Conservation (phyloP, 2,329 filamentous ascomycete genomes). For the Stemphylium vesicarium region DNA sequence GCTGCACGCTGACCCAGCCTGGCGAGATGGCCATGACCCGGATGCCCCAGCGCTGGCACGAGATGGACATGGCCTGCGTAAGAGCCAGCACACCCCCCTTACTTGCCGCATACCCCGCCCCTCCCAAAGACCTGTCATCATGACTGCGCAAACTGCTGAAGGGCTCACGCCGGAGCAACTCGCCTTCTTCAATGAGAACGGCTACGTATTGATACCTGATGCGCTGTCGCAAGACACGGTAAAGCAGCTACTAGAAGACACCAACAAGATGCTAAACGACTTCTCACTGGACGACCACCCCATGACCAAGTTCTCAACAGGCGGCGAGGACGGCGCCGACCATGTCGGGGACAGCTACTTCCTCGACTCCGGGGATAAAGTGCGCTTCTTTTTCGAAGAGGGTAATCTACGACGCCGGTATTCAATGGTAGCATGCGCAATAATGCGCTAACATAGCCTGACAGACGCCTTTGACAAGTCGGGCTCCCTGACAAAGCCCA, state of each 20-base stretch:
- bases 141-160: conserved; percentile 26
- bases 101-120: conserved; percentile 56
- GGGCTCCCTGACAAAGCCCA: conserved; percentile 75
- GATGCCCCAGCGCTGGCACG: conserved; percentile 51
- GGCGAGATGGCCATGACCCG: conserved; percentile 57
- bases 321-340: conserved; percentile 67
- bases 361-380: conserved; percentile 84
- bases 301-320: conserved; percentile 92
- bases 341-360: conserved; percentile 98
- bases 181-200: conserved; percentile 75
- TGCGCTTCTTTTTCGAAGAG: conserved; percentile 97
- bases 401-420: conserved; percentile 39
- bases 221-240: conserved; percentile 74
- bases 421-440: background rate
- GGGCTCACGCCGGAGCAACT: conserved; percentile 77
- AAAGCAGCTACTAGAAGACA: conserved; percentile 73
- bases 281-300: conserved; percentile 86
- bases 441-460: background rate
- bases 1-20: conserved; percentile 58
- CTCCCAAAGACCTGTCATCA: conserved; percentile 11
- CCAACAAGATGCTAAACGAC: conserved; percentile 72
- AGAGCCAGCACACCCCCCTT: conserved; percentile 59
- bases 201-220: conserved; percentile 85
- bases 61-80: conserved; percentile 57
- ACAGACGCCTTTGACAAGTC: conserved; percentile 74